Conservation (phyloP, 129 eudicot species). For the Arctium lappa region DNA sequence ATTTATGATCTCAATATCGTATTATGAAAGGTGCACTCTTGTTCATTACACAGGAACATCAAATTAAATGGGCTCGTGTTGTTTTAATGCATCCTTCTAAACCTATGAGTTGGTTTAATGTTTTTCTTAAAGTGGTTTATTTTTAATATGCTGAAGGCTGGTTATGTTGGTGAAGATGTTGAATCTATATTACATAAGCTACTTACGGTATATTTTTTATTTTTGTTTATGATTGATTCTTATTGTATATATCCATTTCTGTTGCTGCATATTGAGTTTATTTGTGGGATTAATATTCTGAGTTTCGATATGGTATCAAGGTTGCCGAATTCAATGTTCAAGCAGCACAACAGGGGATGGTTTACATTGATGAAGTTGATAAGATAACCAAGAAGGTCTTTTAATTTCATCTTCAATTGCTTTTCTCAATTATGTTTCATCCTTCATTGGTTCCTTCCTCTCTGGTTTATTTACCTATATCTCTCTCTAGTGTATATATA, state of each 20-base stretch:
- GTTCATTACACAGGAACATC: background rate
- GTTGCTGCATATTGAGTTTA: background rate
- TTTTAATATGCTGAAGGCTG: slow-evolving; percentile 63
- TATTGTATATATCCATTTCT: background rate
- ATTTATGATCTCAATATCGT: background rate
- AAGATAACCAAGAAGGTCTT: slow-evolving; percentile 90
- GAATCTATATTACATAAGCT: slow-evolving; percentile 90
- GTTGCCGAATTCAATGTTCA: slow-evolving; percentile 86
- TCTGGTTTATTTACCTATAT: background rate
- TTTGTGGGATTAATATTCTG: background rate
- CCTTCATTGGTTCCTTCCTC: background rate
- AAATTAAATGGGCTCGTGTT: background rate
- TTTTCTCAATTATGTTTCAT: background rate
- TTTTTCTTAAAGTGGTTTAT: slow-evolving; percentile 7
- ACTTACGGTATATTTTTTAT: slow-evolving; percentile 51
- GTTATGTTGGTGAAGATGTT: slow-evolving; percentile 97
- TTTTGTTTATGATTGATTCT: background rate
- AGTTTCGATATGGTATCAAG: slow-evolving; percentile 36
- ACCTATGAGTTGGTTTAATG: background rate
- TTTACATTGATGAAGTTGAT: slow-evolving; percentile 96
- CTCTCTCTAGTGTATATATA: background rate
- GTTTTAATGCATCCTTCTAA: slow-evolving; percentile 1
- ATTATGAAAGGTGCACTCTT: background rate
- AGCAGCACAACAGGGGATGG: slow-evolving; percentile 98
- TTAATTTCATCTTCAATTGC: background rate